Percentiles rank a stretch among this genome's conserved stretches.
Conservation (phyloP, 345 rosid genomes). For the Eucalyptus brandiana region DNA sequence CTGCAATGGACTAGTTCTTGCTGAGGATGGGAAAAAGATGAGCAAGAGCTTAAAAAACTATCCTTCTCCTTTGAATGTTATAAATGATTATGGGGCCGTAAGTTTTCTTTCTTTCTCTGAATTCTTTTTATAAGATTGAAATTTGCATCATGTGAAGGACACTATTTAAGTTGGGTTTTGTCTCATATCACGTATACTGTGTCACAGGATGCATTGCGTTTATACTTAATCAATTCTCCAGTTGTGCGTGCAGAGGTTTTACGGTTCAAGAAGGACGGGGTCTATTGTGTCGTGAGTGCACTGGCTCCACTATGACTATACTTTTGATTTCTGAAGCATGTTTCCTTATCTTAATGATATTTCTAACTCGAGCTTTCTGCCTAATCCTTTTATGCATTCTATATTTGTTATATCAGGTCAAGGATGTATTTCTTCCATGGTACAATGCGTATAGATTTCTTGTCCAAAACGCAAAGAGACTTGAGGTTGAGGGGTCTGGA, state of each 20-base stretch:
- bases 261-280: slow-evolving; percentile 93
- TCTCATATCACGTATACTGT: neutral
- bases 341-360: neutral
- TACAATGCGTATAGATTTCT: slow-evolving; percentile 98
- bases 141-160: neutral
- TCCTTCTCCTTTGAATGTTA: slow-evolving; percentile 87
- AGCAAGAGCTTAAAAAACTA: slow-evolving; percentile 80
- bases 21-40: slow-evolving; percentile 99
- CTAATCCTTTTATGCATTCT: neutral
- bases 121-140: neutral
- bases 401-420: slow-evolving; percentile 43
- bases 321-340: neutral
- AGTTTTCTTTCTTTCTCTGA: slow-evolving; percentile 3
- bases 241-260: slow-evolving; percentile 96
- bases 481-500: slow-evolving; percentile 75
- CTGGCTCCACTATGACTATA: neutral
- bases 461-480: slow-evolving; percentile 96
- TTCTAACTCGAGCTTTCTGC: neutral
- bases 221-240: slow-evolving; percentile 94
- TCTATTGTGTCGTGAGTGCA: slow-evolving; percentile 81
- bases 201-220: slow-evolving; percentile 80
- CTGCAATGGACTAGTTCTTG: slow-evolving; percentile 97
- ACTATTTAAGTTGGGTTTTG: neutral
- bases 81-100: slow-evolving; percentile 94
- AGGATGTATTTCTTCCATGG: slow-evolving; percentile 99